These are phyloP conservation scores for Fusarium denticulatum DNA, from an alignment of 2,329 filamentous ascomycete species.

Conservation along the genomic window DNA sequence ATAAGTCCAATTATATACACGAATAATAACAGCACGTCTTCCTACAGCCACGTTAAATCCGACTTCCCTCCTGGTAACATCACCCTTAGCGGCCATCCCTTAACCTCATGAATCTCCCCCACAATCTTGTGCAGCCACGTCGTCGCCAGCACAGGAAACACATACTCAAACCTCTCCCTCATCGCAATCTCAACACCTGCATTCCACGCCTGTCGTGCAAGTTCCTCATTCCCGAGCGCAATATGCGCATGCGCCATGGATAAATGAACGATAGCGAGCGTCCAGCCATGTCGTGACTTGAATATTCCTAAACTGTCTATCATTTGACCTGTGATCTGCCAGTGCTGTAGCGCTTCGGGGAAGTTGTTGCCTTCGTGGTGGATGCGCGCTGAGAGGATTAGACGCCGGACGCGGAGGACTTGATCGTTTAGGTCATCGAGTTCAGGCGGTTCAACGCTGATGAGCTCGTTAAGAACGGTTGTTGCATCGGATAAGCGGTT, in stretches of 20 bases:
- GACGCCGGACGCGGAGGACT: conserved; percentile 44
- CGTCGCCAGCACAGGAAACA: conserved; percentile 45
- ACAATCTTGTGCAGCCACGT: conserved; percentile 44
- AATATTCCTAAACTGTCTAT: conserved; percentile 39
- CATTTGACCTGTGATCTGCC: conserved; percentile 31
- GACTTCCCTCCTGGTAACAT: conserved; percentile 46
- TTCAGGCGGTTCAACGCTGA: conserved; percentile 30
- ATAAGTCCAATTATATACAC: rapidly evolving
- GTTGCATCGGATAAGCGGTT: conserved; percentile 22
- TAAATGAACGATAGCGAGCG: conserved; percentile 41
- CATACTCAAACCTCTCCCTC: conserved; percentile 46
- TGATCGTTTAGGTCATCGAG: conserved; percentile 47
- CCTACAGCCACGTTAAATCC: conserved; percentile 36
- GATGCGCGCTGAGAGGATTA: conserved; percentile 41
- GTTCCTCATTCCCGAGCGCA: conserved; percentile 18
- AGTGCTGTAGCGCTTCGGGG: conserved; percentile 30
- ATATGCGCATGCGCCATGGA: conserved; percentile 46
- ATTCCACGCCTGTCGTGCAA: conserved; percentile 39
- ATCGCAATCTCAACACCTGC: conserved; percentile 36
- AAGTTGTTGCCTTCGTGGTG: conserved; percentile 28
- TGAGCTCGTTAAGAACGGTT: conserved; percentile 21
- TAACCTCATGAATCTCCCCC: conserved; percentile 33
- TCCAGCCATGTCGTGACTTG: conserved; percentile 37
- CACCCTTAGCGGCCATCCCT: conserved; percentile 47
- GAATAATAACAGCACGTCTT: rapidly evolving